Evolutionary conservation across 805 yeast species (phyloP).

Genomic region (Monosporozyma unispora): DNA sequence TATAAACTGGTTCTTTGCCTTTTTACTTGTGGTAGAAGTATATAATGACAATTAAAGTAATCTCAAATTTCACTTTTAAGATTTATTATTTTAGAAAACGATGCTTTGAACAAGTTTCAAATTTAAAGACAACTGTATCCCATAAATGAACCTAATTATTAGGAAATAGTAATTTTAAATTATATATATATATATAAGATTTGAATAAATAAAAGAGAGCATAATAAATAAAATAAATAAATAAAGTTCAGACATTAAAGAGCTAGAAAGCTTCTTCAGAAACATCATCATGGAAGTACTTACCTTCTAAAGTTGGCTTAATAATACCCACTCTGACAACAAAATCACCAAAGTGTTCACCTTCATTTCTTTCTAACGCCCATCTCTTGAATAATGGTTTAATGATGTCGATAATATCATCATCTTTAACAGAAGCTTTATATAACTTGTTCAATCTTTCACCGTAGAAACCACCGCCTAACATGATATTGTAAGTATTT

Average conservation of each 20-base stretch:
- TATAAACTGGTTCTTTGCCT: not conserved
- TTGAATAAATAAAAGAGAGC: not conserved
- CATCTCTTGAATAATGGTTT: conserved; percentile 87
- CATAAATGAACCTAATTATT: no score
- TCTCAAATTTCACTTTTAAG: not conserved
- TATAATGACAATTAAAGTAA: no score
- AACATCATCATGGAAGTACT: conserved; percentile 88
- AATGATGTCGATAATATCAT: conserved; percentile 67
- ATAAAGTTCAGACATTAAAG: not conserved
- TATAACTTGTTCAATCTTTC: conserved; percentile 85
- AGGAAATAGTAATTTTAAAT: not conserved
- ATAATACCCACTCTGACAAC: conserved; percentile 80
- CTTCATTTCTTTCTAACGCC: conserved; percentile 84
- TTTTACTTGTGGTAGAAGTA: not conserved
- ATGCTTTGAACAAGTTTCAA: not conserved
- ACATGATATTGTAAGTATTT: conserved; percentile 85
- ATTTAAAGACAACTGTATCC: no score
- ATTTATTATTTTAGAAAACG: not conserved
- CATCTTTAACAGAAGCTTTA: conserved; percentile 82
- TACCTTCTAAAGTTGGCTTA: conserved; percentile 82
- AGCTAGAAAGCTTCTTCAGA: conserved; percentile 56
- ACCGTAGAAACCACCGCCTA: conserved; percentile 95
- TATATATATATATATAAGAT: not conserved
- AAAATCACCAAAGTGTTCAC: conserved; percentile 94
- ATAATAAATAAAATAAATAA: not conserved